Base-by-base conservation (phyloP, 805 yeast species). In the Saccharomycopsis sp. region DNA sequence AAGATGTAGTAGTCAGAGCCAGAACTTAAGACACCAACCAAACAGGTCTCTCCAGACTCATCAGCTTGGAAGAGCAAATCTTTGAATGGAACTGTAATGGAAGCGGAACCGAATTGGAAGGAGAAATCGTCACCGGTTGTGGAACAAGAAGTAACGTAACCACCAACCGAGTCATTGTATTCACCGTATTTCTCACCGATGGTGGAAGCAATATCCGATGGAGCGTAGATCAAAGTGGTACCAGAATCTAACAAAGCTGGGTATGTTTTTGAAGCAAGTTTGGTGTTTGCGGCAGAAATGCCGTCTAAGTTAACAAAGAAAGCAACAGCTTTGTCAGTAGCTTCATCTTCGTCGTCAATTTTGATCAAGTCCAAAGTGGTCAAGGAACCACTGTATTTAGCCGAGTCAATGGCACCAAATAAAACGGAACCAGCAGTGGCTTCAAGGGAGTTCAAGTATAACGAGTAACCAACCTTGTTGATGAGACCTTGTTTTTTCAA, bases 381-480 rank as follows among this genome's bases (percentile, higher is more conserved):
- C 48, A 84, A 67, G 37, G 68, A 61, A n/a, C 89, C 90, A 0
- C 68, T 54, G 67, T 79, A 84, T 70, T 85, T 85, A 44, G 80
- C 77, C 59, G 77, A 79, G 65, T 57, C 62, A 40, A 54, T 37
- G 20, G 58, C 62, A n/a, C 62, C 62, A 29, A 59, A 57, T 2
- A 59, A 14, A 2, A 59, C n/a, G n/a, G 34, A 50, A 12, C 62
- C 61, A n/a, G 55, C 18, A 7, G 55, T 23, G 14, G 57, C 53
- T 12, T 51, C 51, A 7, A 15, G 44, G 18, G 55, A 16, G 41
- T 57, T 51, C 23, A 59, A 48, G 51, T 59, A 59, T 7, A 59
- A 12, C n/a, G 59, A 57, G 53, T 56, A 59, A 16, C 41, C 7
- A 20, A 50, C 52, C 16, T 18, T 53, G 2, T 16, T 50, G 9